Percentiles rank a stretch among this genome's conserved stretches.
Conservation (phyloP, 2,329 filamentous ascomycete genomes). For the Mycosphaerella arachidis region DNA sequence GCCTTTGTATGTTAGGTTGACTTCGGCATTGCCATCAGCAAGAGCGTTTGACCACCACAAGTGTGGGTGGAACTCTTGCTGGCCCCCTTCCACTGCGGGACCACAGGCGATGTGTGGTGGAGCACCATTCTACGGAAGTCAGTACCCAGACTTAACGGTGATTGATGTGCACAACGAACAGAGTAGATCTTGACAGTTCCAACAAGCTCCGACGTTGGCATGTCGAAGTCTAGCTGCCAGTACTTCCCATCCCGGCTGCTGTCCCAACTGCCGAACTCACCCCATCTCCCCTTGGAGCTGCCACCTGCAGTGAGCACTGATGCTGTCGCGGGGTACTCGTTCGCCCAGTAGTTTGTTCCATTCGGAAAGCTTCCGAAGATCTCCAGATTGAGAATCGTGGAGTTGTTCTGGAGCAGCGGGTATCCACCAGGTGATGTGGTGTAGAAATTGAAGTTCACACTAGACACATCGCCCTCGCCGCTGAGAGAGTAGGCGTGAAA, state of each 20-base stretch:
- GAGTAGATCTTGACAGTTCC: background rate
- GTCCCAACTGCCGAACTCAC: background rate
- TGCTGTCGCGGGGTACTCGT: background rate
- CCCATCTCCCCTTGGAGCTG: background rate
- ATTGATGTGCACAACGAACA: background rate
- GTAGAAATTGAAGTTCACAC: constrained; percentile 2
- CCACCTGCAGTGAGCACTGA: background rate
- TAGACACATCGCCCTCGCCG: background rate
- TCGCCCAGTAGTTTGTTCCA: background rate
- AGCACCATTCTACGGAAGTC: background rate
- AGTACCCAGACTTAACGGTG: background rate
- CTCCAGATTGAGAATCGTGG: background rate
- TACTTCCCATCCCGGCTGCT: background rate
- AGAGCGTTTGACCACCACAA: background rate
- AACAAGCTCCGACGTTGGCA: background rate
- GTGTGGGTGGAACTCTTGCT: background rate
- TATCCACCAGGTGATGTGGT: constrained; percentile 2
- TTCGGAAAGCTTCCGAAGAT: background rate
- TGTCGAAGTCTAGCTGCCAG: background rate
- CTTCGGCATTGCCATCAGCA: background rate
- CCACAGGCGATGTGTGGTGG: background rate
- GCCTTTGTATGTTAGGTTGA: background rate
- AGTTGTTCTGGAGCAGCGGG: background rate
- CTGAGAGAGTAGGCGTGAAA: background rate
- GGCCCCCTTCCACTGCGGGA: background rate